Conservation (phyloP, 805 yeast genomes). For the Metschnikowia cerradonensis region DNA sequence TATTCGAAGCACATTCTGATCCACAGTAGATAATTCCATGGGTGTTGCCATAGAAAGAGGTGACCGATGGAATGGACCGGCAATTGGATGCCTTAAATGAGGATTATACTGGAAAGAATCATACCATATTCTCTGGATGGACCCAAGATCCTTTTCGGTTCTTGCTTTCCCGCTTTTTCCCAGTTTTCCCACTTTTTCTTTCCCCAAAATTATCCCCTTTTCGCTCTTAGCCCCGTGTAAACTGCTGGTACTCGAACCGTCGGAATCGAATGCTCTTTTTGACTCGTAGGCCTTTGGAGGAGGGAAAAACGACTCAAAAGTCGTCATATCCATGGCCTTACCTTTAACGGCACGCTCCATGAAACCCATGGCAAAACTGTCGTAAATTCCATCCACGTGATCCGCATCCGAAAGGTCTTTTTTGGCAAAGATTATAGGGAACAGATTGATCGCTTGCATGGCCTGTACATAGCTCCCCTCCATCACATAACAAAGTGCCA, state of each 20-base stretch:
- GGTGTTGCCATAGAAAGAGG: conserved; percentile 33
- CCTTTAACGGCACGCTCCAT: conserved; percentile 8
- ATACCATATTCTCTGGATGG: conserved; percentile 32
- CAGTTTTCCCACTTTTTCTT: background rate
- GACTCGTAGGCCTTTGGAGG: conserved; percentile 5
- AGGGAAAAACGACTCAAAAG: conserved; percentile 16
- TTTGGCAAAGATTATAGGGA: conserved; percentile 50
- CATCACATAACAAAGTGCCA: conserved; percentile 58
- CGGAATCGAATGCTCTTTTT: no score
- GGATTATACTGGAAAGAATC: conserved; percentile 27
- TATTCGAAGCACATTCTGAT: conserved; percentile 25
- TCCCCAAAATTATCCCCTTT: background rate
- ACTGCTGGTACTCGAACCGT: background rate
- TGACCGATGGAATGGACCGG: conserved; percentile 35
- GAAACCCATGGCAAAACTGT: conserved; percentile 9
- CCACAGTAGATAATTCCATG: conserved; percentile 34
- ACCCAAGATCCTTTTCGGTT: conserved; percentile 19
- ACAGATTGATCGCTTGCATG: conserved; percentile 62
- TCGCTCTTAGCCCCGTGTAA: background rate
- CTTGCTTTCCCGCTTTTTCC: background rate
- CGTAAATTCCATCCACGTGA: conserved; percentile 12
- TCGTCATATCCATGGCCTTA: conserved; percentile 8
- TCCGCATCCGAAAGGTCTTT: conserved; percentile 1
- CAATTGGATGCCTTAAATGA: conserved; percentile 31
- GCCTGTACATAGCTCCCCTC: conserved; percentile 56